These are phyloP conservation scores for Lupinus albus DNA, from an alignment of 306 rosid genomes.

Conservation along the genomic window DNA sequence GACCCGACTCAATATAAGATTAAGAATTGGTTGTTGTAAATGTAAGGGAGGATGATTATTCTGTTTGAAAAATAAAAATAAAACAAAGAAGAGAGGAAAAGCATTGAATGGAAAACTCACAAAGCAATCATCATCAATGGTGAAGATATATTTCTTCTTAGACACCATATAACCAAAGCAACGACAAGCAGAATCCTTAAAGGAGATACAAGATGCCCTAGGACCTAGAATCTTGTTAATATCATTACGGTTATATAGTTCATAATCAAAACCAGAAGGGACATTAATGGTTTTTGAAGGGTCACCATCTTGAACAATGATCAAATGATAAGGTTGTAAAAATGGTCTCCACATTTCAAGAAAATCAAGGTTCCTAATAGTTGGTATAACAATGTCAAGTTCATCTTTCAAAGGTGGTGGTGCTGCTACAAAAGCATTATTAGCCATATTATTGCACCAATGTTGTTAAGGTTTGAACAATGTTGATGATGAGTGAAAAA, in stretches of 20 bases:
- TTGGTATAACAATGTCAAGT: slow-evolving; percentile 89
- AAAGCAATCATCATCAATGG: slow-evolving; percentile 92
- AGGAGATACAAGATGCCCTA: slow-evolving; percentile 74
- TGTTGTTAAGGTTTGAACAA: background rate
- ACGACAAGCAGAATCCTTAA: slow-evolving; percentile 93
- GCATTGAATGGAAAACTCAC: slow-evolving; percentile 43
- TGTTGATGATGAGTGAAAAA: background rate
- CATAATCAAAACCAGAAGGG: slow-evolving; percentile 85
- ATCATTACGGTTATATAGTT: slow-evolving; percentile 78
- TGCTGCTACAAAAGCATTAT: background rate
- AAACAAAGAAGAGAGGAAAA: background rate
- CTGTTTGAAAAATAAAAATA: too few relatives aligned
- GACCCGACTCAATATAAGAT: too few relatives aligned
- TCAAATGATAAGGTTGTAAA: slow-evolving; percentile 74
- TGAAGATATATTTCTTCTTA: slow-evolving; percentile 86
- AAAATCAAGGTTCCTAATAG: slow-evolving; percentile 86
- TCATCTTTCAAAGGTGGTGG: slow-evolving; percentile 64
- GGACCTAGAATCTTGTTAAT: slow-evolving; percentile 84
- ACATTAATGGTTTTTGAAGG: slow-evolving; percentile 76
- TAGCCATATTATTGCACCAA: slow-evolving; percentile 35
- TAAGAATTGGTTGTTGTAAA: too few relatives aligned
- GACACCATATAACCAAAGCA: slow-evolving; percentile 97
- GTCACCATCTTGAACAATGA: slow-evolving; percentile 91
- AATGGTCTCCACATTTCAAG: slow-evolving; percentile 92
- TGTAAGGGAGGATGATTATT: too few relatives aligned